Conservation (phyloP, 1,284 basidiomycete species). For the Fomitopsis pinicola region DNA sequence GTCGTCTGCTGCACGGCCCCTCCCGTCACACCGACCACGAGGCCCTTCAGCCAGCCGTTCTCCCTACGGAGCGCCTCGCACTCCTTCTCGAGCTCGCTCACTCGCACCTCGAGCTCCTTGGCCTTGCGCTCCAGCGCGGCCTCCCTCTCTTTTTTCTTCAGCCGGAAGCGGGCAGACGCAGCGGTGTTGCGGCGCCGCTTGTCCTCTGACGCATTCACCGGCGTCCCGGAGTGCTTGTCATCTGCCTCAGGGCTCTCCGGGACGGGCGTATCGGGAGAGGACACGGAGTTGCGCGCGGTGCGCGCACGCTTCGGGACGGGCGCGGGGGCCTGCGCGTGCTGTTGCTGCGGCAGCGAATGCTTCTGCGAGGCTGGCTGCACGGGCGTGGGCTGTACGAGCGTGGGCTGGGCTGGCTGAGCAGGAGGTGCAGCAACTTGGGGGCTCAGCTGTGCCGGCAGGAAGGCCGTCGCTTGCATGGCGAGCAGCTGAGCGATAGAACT, state of each 20-base stretch:
- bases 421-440: constrained; percentile 7
- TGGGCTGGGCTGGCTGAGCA: constrained; percentile 15
- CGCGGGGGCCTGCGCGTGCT: constrained; percentile 21
- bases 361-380: neutral
- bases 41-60: constrained; percentile 92
- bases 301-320: constrained; percentile 51
- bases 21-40: constrained; percentile 87
- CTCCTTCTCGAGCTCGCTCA: constrained; percentile 83
- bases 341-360: constrained; percentile 15
- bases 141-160: constrained; percentile 99
- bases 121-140: constrained; percentile 86
- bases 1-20: constrained; percentile 28
- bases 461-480: constrained; percentile 45
- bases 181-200: constrained; percentile 95
- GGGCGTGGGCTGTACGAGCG: neutral
- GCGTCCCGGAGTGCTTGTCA: constrained; percentile 28
- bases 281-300: constrained; percentile 47
- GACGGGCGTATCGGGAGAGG: constrained; percentile 19
- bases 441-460: constrained; percentile 10
- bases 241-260: constrained; percentile 23
- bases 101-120: constrained; percentile 85
- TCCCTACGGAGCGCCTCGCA: constrained; percentile 89
- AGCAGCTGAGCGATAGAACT: constrained; percentile 65
- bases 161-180: constrained; percentile 93
- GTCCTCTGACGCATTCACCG: constrained; percentile 66